phyloP scores from a whole-genome alignment of 768 basidiomycete genomes.

The Lyophyllum decastes region DNA sequence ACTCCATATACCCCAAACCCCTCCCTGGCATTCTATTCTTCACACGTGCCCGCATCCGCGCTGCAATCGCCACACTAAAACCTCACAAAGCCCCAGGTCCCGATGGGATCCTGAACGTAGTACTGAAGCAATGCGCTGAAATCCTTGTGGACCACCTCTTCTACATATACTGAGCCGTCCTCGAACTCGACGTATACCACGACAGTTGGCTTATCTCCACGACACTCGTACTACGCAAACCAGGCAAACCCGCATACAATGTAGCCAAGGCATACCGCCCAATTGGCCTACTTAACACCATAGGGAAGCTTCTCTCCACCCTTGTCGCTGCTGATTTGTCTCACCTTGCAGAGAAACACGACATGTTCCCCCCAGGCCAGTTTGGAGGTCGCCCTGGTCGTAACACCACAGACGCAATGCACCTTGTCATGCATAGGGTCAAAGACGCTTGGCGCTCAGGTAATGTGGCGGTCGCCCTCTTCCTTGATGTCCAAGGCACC shows the following conservation, averaged over 20 bases:
- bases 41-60: conserved; percentile 2
- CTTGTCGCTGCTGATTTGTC: conserved; percentile 23
- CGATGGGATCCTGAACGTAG: conserved; percentile 19
- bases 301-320: conserved; percentile 28
- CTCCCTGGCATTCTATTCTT: not conserved
- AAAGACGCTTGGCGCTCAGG: conserved; percentile 36
- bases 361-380: conserved; percentile 34
- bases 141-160: conserved; percentile 14
- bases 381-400: conserved; percentile 41
- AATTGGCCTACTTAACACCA: conserved; percentile 34
- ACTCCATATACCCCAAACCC: conserved; percentile 9
- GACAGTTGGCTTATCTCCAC: conserved; percentile 24
- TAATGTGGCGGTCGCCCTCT: conserved; percentile 36
- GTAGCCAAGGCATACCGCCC: conserved; percentile 33
- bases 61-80: conserved; percentile 16
- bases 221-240: conserved; percentile 35
- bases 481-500: conserved; percentile 44
- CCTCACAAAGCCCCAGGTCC: conserved; percentile 30
- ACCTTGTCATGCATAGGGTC: conserved; percentile 31
- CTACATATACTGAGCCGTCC: conserved; percentile 25
- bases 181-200: conserved; percentile 28
- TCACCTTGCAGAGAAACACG: conserved; percentile 25
- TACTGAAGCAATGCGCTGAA: conserved; percentile 16
- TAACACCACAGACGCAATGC: conserved; percentile 35
- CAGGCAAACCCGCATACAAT: conserved; percentile 34